These are phyloP conservation scores for Rhododendron williamsianum DNA, from an alignment of 148 eudicot genomes.

Conservation along the genomic window DNA sequence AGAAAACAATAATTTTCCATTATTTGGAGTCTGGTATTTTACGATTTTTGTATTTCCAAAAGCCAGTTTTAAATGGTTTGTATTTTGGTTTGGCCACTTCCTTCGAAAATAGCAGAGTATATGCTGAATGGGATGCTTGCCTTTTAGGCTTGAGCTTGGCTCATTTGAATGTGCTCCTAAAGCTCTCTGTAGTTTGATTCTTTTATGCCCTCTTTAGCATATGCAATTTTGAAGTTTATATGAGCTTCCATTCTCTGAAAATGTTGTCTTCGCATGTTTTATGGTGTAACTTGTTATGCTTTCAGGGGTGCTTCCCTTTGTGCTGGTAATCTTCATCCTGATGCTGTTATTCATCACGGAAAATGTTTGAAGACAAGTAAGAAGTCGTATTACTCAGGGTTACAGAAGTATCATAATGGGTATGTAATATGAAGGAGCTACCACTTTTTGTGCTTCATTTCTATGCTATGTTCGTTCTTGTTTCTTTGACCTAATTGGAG, in stretches of 20 bases:
- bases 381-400: conserved; percentile 60
- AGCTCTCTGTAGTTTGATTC: background rate
- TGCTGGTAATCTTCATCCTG: conserved; percentile 80
- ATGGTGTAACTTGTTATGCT: conserved; percentile 10
- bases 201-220: background rate
- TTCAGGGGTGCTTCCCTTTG: conserved; percentile 74
- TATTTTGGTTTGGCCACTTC: background rate
- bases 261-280: conserved; percentile 7
- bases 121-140: background rate
- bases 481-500: background rate
- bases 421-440: conserved; percentile 22
- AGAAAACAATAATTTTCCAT: background rate
- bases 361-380: conserved; percentile 47
- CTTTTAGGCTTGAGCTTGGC: background rate
- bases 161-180: background rate
- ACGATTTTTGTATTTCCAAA: background rate
- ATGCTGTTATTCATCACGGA: conserved; percentile 52
- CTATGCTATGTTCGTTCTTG: background rate
- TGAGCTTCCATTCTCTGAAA: background rate
- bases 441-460: background rate
- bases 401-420: conserved; percentile 70
- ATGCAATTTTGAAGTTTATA: background rate
- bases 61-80: background rate
- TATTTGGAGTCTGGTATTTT: background rate
- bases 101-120: background rate